These are phyloP conservation scores for Adansonia gregorii DNA, from an alignment of 441 rosid genomes.

Conservation along the genomic window DNA sequence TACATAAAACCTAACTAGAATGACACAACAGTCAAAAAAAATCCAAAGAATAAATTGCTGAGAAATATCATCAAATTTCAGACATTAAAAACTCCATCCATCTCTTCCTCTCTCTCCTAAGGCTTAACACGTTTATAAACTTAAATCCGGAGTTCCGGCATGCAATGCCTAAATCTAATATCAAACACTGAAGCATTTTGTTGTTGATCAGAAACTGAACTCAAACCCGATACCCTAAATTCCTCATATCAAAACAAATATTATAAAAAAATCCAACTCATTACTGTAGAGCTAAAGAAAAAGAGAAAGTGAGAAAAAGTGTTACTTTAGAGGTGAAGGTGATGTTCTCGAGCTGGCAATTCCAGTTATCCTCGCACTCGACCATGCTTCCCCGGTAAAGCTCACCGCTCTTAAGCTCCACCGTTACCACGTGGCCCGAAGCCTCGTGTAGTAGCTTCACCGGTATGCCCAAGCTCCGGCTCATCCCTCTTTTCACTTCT, in stretches of 20 bases:
- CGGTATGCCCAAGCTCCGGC: constrained; percentile 95
- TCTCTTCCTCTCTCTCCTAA: not conserved
- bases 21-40: not conserved
- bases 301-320: not conserved
- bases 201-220: not conserved
- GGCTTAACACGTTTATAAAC: not conserved
- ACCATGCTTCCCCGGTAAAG: constrained; percentile 96
- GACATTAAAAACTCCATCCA: not conserved
- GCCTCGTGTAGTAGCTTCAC: constrained; percentile 97
- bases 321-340: constrained; percentile 86
- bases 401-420: constrained; percentile 96
- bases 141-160: not conserved
- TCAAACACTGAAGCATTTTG: not conserved
- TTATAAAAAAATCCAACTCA: not conserved
- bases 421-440: constrained; percentile 94
- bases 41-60: not conserved
- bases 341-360: constrained; percentile 92
- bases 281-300: not conserved
- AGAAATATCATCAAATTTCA: constrained; percentile 9
- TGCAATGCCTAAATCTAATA: constrained; percentile 10
- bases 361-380: constrained; percentile 99
- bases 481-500: constrained; percentile 49
- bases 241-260: not conserved
- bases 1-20: not conserved
- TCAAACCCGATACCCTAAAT: constrained; percentile 12